phyloP scores from a whole-genome alignment of 139 green algal genomes.

The Axilococcus clingmanii region DNA sequence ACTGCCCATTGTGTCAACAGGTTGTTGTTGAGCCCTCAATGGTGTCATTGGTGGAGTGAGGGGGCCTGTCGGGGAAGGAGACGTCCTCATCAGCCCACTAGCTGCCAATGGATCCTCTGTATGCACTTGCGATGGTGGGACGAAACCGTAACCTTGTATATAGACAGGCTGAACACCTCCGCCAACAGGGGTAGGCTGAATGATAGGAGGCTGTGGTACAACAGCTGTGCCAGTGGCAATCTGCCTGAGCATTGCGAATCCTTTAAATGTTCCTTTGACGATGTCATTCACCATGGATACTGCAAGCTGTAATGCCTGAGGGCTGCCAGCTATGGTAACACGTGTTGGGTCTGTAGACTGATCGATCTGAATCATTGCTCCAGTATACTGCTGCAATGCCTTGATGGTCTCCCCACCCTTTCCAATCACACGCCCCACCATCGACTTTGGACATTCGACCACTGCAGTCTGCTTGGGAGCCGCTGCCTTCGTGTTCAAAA shows the following conservation, averaged over 20 bases:
- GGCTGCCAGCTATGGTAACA: constrained; percentile 72
- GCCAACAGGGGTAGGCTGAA: too few species aligned
- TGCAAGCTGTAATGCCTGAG: constrained; percentile 31
- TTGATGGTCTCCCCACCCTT: constrained; percentile 93
- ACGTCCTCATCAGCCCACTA: constrained; percentile 1
- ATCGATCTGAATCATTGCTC: constrained; percentile 75
- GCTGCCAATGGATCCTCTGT: background rate
- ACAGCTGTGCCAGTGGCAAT: constrained; percentile 19
- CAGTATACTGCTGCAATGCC: constrained; percentile 72
- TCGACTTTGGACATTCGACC: constrained; percentile 76
- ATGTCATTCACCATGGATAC: constrained; percentile 41
- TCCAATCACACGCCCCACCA: constrained; percentile 88
- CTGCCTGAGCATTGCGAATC: constrained; percentile 49
- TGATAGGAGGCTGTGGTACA: constrained; percentile 4
- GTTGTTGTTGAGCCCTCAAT: too few species aligned
- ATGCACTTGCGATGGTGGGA: constrained; percentile 38
- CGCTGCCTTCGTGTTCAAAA: too few species aligned
- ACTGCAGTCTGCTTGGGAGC: constrained; percentile 34
- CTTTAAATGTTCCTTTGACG: constrained; percentile 47
- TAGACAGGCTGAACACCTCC: constrained; percentile 32
- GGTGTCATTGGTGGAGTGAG: constrained; percentile 26
- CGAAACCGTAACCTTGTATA: constrained; percentile 45
- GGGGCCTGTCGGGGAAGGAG: constrained; percentile 13
- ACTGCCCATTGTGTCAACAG: too few species aligned
- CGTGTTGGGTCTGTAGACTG: constrained; percentile 73